Percentiles rank a stretch among this genome's conserved stretches.
Evolutionary conservation across 768 basidiomycete genomes (phyloP).

Genomic region (Russula sp.): DNA sequence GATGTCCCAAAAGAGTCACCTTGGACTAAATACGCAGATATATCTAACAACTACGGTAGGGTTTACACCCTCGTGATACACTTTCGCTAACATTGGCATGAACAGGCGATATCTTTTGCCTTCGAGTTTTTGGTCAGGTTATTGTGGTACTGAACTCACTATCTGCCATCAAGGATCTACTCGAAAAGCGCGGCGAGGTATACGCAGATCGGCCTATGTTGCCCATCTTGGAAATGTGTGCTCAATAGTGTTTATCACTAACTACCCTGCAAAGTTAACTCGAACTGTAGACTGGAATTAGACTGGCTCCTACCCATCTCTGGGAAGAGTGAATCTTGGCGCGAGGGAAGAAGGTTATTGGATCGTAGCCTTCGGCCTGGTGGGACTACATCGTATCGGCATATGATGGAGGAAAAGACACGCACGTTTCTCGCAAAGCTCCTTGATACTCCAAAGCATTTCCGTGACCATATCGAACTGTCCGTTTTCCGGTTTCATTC

Average conservation of each 20-base stretch:
- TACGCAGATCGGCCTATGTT: slow-evolving; percentile 10
- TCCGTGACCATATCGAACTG: not conserved
- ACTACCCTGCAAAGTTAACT: not conserved
- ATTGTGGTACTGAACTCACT: slow-evolving; percentile 45
- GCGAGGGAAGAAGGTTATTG: not conserved
- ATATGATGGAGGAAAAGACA: slow-evolving; percentile 1
- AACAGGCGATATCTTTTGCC: not conserved
- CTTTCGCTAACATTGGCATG: not conserved
- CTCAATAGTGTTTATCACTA: not conserved
- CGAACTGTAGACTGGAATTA: not conserved
- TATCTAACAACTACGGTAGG: not conserved
- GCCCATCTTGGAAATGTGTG: slow-evolving; percentile 3
- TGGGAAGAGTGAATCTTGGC: not conserved
- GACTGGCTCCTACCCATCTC: not conserved
- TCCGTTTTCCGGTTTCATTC: not conserved
- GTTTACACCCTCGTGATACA: not conserved
- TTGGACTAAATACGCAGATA: not conserved
- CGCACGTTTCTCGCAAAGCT: not conserved
- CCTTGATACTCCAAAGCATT: not conserved
- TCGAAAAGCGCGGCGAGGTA: slow-evolving; percentile 44
- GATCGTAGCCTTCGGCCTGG: slow-evolving; percentile 10
- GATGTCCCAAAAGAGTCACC: not conserved
- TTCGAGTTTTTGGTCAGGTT: slow-evolving; percentile 39
- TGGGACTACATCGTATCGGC: not conserved
- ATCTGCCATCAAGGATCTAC: slow-evolving; percentile 40